phyloP scores from a whole-genome alignment of 2,329 filamentous ascomycete species.

The Rhynchosporium graminicola region DNA sequence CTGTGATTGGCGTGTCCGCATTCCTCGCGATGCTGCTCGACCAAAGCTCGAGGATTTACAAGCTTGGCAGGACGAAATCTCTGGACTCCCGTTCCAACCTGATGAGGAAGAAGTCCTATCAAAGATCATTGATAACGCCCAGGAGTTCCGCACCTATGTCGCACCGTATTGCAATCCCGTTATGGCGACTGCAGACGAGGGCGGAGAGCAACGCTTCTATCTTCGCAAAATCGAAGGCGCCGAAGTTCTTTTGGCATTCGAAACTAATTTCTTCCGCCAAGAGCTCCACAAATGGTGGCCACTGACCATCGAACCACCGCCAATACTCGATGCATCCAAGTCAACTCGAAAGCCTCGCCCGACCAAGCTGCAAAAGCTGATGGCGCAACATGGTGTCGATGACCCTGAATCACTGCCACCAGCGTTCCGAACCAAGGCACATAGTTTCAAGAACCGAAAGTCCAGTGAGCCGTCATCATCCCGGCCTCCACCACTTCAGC shows the following conservation, averaged over 20 bases:
- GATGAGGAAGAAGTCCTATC: constrained; percentile 87
- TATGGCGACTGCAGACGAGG: constrained; percentile 79
- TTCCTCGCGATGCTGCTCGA: constrained; percentile 91
- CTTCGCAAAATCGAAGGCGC: constrained; percentile 96
- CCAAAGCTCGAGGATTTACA: constrained; percentile 92
- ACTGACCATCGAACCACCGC: constrained; percentile 82
- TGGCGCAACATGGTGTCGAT: constrained; percentile 83
- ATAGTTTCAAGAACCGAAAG: constrained; percentile 40
- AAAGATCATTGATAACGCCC: constrained; percentile 84
- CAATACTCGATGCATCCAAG: constrained; percentile 80
- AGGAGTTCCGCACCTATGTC: constrained; percentile 81
- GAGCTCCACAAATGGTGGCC: constrained; percentile 94
- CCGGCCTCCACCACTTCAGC: constrained; percentile 36
- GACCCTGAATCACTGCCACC: constrained; percentile 89
- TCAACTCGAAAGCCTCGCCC: constrained; percentile 94
- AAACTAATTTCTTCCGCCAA: constrained; percentile 98
- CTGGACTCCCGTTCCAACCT: constrained; percentile 83
- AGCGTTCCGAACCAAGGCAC: constrained; percentile 47
- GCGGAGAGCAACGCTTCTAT: constrained; percentile 90
- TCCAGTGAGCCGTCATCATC: constrained; percentile 38
- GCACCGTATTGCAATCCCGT: constrained; percentile 77
- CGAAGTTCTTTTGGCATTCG: constrained; percentile 84
- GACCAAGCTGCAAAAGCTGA: constrained; percentile 94
- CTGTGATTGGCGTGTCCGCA: constrained; percentile 95
- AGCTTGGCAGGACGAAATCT: constrained; percentile 81